phyloP scores from a whole-genome alignment of 2,329 filamentous ascomycete genomes.

The Zopfia rhizophila region DNA sequence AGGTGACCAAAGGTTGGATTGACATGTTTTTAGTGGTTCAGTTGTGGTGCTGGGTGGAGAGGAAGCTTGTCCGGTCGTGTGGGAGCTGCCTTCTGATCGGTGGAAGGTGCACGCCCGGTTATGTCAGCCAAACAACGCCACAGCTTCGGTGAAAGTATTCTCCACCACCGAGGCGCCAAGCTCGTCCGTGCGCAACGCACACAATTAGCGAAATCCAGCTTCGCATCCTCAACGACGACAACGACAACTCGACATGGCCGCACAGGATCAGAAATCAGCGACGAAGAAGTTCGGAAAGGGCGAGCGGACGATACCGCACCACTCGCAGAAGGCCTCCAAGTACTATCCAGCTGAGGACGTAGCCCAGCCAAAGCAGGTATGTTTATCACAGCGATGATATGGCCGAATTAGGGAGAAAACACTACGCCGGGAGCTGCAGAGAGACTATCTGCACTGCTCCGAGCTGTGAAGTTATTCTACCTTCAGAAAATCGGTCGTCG shows the following conservation, averaged over 20 bases:
- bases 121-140: background rate
- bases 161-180: constrained; percentile 3
- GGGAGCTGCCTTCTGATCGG: constrained; percentile 22
- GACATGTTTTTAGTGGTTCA: constrained; percentile 78
- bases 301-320: constrained; percentile 88
- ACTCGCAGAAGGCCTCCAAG: constrained; percentile 94
- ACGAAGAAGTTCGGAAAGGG: constrained; percentile 99
- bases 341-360: constrained; percentile 99
- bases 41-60: constrained; percentile 21
- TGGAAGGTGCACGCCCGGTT: constrained; percentile 9
- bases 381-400: constrained; percentile 56
- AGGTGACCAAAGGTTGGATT: constrained; percentile 86
- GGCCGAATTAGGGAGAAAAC: constrained; percentile 2
- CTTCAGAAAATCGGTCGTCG: too few relatives aligned
- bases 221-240: constrained; percentile 41
- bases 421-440: background rate
- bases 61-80: constrained; percentile 28
- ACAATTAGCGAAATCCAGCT: constrained; percentile 1
- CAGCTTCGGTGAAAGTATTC: constrained; percentile 7
- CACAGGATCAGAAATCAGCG: constrained; percentile 56
- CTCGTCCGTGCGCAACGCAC: background rate
- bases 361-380: constrained; percentile 90
- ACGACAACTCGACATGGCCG: constrained; percentile 75
- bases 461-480: too few relatives aligned
- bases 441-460: background rate